phyloP scores from a whole-genome alignment of 2,329 filamentous ascomycete genomes.

The Knufia fluminis region DNA sequence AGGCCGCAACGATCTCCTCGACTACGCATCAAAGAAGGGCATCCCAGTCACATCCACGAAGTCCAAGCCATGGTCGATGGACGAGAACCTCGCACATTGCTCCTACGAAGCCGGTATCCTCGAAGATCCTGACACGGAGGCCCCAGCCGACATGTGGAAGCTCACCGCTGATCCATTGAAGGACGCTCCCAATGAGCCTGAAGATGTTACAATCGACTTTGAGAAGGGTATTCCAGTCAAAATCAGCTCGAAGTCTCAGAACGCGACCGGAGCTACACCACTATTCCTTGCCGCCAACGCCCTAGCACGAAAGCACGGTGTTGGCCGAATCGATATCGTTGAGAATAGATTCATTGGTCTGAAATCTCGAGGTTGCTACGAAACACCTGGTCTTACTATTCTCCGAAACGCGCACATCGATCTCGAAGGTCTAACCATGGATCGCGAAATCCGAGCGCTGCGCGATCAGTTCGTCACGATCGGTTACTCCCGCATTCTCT shows the following conservation, averaged over 20 bases:
- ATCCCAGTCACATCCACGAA: slow-evolving; percentile 43
- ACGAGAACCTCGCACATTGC: slow-evolving; percentile 59
- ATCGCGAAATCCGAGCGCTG: slow-evolving; percentile 58
- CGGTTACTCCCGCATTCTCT: slow-evolving; percentile 49
- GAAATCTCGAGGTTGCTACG: slow-evolving; percentile 75
- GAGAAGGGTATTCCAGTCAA: slow-evolving; percentile 66
- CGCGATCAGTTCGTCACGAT: slow-evolving; percentile 63
- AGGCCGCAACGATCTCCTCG: slow-evolving; percentile 41
- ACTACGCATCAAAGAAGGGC: slow-evolving; percentile 38
- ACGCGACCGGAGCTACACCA: slow-evolving; percentile 58
- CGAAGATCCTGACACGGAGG: slow-evolving; percentile 51
- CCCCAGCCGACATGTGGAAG: slow-evolving; percentile 73
- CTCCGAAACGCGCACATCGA: slow-evolving; percentile 52
- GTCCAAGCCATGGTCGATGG: slow-evolving; percentile 47
- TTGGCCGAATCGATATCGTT: slow-evolving; percentile 75
- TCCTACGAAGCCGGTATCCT: slow-evolving; percentile 64
- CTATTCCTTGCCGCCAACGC: slow-evolving; percentile 53
- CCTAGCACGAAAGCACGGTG: slow-evolving; percentile 60
- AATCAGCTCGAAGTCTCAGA: slow-evolving; percentile 52
- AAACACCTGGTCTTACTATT: slow-evolving; percentile 51
- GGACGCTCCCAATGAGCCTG: slow-evolving; percentile 52
- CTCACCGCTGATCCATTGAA: slow-evolving; percentile 38
- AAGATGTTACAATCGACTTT: slow-evolving; percentile 63
- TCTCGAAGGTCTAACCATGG: slow-evolving; percentile 58
- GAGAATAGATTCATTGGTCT: slow-evolving; percentile 73